These are phyloP conservation scores for Coemansia sp. DNA, from an alignment of 192 early-diverging fungal genomes.

Conservation along the genomic window DNA sequence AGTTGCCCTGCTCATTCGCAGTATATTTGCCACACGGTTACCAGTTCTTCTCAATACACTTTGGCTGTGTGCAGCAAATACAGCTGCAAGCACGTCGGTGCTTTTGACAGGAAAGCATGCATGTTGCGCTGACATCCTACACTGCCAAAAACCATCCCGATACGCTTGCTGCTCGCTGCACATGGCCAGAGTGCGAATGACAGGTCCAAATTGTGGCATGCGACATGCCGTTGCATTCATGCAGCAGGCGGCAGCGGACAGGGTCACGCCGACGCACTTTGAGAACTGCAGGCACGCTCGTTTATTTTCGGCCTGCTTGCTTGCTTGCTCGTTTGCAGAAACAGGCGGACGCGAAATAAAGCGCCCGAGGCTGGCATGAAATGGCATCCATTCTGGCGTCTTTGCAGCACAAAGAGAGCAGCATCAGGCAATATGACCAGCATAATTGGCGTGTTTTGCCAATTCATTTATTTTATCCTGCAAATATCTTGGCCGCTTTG, in stretches of 20 bases:
- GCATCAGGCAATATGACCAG: neutral
- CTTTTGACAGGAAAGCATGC: neutral
- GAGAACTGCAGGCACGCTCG: neutral
- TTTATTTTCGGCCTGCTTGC: neutral
- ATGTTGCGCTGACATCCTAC: neutral
- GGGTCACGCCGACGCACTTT: neutral
- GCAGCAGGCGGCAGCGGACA: conserved; percentile 1
- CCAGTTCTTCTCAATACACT: too few relatives aligned
- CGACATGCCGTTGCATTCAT: conserved; percentile 12
- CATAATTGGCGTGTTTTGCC: neutral
- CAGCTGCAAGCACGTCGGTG: neutral
- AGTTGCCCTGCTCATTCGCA: conserved; percentile 3
- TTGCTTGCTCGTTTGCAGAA: too few relatives aligned
- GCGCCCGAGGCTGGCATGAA: too few relatives aligned
- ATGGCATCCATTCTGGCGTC: neutral
- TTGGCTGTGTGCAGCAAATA: too few relatives aligned
- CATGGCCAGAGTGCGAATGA: neutral
- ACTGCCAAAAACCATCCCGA: too few relatives aligned
- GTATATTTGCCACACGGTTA: too few relatives aligned
- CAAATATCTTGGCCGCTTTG: too few relatives aligned
- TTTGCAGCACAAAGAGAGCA: neutral
- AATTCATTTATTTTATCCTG: neutral
- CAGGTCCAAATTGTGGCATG: conserved; percentile 12
- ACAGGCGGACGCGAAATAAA: neutral
- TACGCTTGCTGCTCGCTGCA: neutral